Evolutionary conservation across 495 filamentous ascomycete species (phyloP), one percentile per base, ranked within the genome.

Genomic region (Pyrenula massariospora): DNA sequence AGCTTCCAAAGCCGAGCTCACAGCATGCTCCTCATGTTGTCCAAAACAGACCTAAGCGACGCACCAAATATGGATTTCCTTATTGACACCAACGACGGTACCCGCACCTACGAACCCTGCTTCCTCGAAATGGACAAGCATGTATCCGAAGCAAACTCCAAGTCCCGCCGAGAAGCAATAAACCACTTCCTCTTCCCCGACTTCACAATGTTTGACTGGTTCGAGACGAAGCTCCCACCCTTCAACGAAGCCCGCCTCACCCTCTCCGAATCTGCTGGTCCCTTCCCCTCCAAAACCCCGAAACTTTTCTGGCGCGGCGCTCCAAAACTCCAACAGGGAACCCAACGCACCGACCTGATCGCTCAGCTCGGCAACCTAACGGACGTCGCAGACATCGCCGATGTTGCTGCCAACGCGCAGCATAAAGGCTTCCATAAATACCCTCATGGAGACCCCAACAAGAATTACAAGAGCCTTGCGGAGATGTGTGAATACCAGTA

Each of bases 221-320:
- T 8, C 31, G 31, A 42, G 31, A 42, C 31, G 8, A 42, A 42
- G 15, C 31, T 42, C 31, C 31, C 31, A 8, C 31, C 31, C 31
- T 42, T 42, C 15, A 42, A 42, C 31, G 31, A 42, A 42, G 31
- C 31, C 31, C 31, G 31, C 15, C 31, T 42, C 31, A 8, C 31
- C 31, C 31, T 42, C 31, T 42, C 31, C 15, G 31, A 5, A 8
- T 15, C 31, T 5, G 31, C 31, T 42, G 31, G 31, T 42, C 31
- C 31, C 31, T 42, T 42, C 31, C 31, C 5, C 5, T 42, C 31
- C 31, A 42, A 42, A 42, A 42, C 15, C 15, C 31, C 31, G 8
- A 73, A 77, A 55, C 75, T 78, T 0, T 68, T 86, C 0, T 86
- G 79, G 83, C 70, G 83, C 47, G 83, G 83, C 10, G 68, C 54